These are phyloP conservation scores for Xylariaceae sp. DNA, from an alignment of 2,329 filamentous ascomycete species.

Conservation along the genomic window DNA sequence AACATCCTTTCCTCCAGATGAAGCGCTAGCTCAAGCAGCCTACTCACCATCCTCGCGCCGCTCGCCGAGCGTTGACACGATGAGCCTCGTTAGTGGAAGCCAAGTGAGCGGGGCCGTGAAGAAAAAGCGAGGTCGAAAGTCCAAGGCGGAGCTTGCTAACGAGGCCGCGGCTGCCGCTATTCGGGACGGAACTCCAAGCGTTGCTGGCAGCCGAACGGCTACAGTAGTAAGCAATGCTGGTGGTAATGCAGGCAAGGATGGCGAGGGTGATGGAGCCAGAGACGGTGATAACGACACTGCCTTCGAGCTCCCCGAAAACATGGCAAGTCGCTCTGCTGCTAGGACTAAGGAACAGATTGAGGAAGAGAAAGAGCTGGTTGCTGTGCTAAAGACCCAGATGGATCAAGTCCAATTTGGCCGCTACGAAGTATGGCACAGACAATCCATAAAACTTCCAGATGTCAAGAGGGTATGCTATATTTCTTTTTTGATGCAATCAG, in stretches of 20 bases:
- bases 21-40: constrained; percentile 32
- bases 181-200: constrained; percentile 38
- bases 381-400: constrained; percentile 62
- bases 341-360: constrained; percentile 65
- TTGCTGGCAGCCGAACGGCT: constrained; percentile 43
- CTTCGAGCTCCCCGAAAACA: constrained; percentile 51
- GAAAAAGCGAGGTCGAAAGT: constrained; percentile 60
- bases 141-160: constrained; percentile 52
- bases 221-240: constrained; percentile 42
- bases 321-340: constrained; percentile 38
- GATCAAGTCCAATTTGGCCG: constrained; percentile 63
- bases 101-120: constrained; percentile 49
- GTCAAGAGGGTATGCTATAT: constrained; percentile 57
- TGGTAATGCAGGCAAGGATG: constrained; percentile 42
- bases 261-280: constrained; percentile 53
- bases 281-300: constrained; percentile 54
- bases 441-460: constrained; percentile 63
- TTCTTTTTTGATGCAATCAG: not conserved
- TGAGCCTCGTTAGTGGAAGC: constrained; percentile 59
- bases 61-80: constrained; percentile 61
- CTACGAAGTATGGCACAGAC: constrained; percentile 67
- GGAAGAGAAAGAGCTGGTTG: constrained; percentile 53
- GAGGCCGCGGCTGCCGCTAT: constrained; percentile 43
- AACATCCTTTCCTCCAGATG: constrained; percentile 73
- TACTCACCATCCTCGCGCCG: constrained; percentile 53